Conservation (phyloP, 2,329 filamentous ascomycete genomes). For the Clonostachys sp. region DNA sequence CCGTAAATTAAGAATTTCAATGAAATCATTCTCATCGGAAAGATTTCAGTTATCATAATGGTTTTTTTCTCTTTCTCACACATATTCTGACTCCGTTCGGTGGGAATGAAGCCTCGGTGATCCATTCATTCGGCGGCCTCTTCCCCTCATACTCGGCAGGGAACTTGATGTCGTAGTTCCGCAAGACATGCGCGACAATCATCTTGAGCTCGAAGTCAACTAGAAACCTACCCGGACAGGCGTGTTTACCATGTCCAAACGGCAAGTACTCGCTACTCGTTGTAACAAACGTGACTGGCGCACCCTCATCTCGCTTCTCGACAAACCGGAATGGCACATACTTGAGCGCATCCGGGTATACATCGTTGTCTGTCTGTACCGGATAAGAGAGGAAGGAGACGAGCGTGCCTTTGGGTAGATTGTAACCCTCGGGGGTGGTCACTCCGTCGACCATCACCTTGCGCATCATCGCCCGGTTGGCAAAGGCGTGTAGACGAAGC, state of each 20-base stretch:
- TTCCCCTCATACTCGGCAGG: conserved; percentile 5
- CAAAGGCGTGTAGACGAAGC: conserved; percentile 16
- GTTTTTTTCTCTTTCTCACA: background rate
- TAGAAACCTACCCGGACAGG: conserved; percentile 32
- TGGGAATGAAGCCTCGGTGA: conserved; percentile 6
- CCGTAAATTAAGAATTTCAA: no score
- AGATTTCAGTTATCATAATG: no score
- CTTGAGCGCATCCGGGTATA: conserved; percentile 23
- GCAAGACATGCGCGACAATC: conserved; percentile 21
- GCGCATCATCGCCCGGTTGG: conserved; percentile 13
- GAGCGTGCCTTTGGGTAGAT: conserved; percentile 21
- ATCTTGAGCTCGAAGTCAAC: conserved; percentile 30
- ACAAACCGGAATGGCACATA: conserved; percentile 37
- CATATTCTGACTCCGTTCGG: background rate
- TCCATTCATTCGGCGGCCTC: conserved; percentile 6
- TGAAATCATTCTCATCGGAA: no score
- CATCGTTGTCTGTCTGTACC: conserved; percentile 18
- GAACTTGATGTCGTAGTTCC: conserved; percentile 21
- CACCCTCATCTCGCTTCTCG: conserved; percentile 5
- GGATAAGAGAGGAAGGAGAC: conserved; percentile 23
- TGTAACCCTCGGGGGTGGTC: conserved; percentile 20
- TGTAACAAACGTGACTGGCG: conserved; percentile 15
- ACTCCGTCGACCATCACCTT: conserved; percentile 16
- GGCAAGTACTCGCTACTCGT: conserved; percentile 23
- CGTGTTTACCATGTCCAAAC: conserved; percentile 30